These are phyloP conservation scores for Pseudogymnoascus sp. DNA, from an alignment of 2,329 filamentous ascomycete species.

Conservation along the genomic window DNA sequence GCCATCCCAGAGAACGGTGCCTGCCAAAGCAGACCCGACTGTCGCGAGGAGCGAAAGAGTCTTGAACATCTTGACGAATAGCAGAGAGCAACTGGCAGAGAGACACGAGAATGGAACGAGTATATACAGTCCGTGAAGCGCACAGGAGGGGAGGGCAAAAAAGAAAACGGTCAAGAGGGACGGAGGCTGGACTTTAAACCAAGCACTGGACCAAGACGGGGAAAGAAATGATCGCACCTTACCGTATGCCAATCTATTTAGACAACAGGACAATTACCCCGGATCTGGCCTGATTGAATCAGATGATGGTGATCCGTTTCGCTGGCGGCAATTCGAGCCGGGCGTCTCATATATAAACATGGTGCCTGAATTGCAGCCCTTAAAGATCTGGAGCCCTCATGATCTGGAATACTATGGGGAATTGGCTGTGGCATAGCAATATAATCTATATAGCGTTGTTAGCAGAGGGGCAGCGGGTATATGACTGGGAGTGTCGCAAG, in stretches of 20 bases:
- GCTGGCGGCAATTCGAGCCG: neutral
- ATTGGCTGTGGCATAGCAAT: neutral
- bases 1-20: constrained; percentile 56
- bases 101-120: neutral
- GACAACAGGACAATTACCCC: neutral
- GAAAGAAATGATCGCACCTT: neutral
- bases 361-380: neutral
- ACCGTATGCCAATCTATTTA: constrained; percentile 2
- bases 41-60: constrained; percentile 12
- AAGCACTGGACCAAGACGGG: neutral
- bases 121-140: neutral
- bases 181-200: neutral
- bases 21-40: constrained; percentile 28
- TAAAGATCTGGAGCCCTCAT: neutral
- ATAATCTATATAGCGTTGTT: neutral
- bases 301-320: neutral
- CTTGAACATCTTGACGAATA: neutral
- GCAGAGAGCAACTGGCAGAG: neutral
- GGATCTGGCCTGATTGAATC: neutral
- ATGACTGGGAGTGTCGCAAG: neutral
- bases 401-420: neutral
- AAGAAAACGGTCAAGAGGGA: neutral
- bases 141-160: neutral
- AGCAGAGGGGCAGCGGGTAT: neutral
- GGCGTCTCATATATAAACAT: constrained; percentile 2